Base-by-base conservation (phyloP, 108 stramenopile species). In the Stephanodiscus minutulus region DNA sequence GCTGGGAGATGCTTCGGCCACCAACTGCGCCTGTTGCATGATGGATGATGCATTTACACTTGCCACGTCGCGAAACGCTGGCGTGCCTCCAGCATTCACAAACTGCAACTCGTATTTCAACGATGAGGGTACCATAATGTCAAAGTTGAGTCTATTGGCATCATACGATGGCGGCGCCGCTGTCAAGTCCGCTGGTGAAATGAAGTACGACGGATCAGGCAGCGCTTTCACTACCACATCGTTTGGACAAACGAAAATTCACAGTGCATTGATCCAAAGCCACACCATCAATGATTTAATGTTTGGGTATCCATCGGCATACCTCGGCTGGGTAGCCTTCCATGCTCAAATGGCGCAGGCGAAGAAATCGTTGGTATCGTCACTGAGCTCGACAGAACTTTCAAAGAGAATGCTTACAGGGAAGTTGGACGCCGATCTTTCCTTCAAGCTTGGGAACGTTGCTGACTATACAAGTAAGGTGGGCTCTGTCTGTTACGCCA, bases 261-360 rank as follows among this genome's bases (percentile, higher is more conserved):
- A 80, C 70, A 79, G 72, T 62, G 77, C 82, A 9, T 65, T 83
- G 37, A 75, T 83, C 50, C 82, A 83, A 58, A 70, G 59, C 22
- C 82, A 83, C 55, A 66, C 79, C 13, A 70, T 83, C 6, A 83
- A 83, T 46, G 82, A 83, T 33, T 66, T 69, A 57, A 68, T 78
- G 73, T 83, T 83, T 66, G 82, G 82, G 36, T 72, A 76, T 61
- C 82, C 82, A 53, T 83, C 82, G 18, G 82, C 82, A 7, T 77
- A 64, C 49, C 66, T 80, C 27, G 82, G 82, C n/a, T 72, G 54
- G 48, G 60, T 82, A 48, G 72, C 64, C 27, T 77, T 72, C 44
- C 18, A 36, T 22, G 66, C 72, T 48, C 76, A 78, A 39, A 49
- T 73, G 41, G 47, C 64, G 7, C 41, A 68, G 21, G 82, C 82